Evolutionary conservation across 345 rosid species (phyloP), one percentile per base, ranked within the genome.

Genomic region (Viola odorata): DNA sequence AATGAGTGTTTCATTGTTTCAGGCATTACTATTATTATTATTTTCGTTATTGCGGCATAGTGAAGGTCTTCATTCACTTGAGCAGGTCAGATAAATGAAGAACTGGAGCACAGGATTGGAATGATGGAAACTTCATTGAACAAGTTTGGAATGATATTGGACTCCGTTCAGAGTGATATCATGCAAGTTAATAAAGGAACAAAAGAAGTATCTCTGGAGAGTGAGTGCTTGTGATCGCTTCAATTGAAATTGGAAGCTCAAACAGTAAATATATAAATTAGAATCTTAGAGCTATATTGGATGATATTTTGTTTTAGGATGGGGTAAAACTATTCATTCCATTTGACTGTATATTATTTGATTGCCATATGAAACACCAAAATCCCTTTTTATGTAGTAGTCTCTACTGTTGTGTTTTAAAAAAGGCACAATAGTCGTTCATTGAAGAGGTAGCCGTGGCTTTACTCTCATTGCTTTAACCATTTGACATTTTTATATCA

Each of bases 111-210:
- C 50, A 78, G 82, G 74, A 70, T 85, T 62, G 86, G 85, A 54
- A 68, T 82, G 78, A 78, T 85, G 68, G 97, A 88, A 73, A 82
- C 89, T 72, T 86, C 92, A 56, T 56, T 88, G 51, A 95, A 69
- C 76, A 88, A 85, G 81, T 75, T 82, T 66, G 85, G 86, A 45
- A 88, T 84, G 82, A 81, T 85, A 71, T 63, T 94, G 71, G 96
- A 82, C 73, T 85, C 97, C 53, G 72, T 88, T 68, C 91, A 91
- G 80, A 80, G 78, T 61, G 89, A 95, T 76, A 69, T 95, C 64
- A 81, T 91, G 82, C 97, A 91, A 79, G 80, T 80, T 60, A 85
- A 79, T 66, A 84, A 74, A 75, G 91, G 95, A 80, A 81, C 88
- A 61, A 94, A 85, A 74, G 84, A 95, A 79, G 70, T 79, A 32